phyloP scores from a whole-genome alignment of 2,329 filamentous ascomycete species.

The Penicillium corylophilum region DNA sequence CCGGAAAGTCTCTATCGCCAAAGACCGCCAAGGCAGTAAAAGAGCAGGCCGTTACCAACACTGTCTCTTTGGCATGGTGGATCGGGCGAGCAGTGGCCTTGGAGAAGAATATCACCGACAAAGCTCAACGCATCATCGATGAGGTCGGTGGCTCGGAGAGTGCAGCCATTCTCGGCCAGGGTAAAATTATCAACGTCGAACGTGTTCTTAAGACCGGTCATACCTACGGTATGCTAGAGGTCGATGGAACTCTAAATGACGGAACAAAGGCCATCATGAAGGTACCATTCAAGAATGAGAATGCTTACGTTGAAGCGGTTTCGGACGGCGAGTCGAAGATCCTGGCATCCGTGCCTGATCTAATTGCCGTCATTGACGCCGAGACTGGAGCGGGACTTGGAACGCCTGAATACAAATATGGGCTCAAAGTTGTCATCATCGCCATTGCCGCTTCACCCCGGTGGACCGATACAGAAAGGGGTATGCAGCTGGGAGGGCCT shows the following conservation, averaged over 20 bases:
- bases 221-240: neutral
- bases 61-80: neutral
- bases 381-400: neutral
- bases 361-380: neutral
- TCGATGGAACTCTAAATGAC: neutral
- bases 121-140: neutral
- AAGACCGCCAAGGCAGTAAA: neutral
- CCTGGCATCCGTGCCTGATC: neutral
- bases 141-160: neutral
- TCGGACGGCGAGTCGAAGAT: neutral
- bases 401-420: neutral
- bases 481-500: constrained; percentile 44
- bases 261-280: neutral
- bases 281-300: neutral
- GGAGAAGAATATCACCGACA: neutral
- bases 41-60: neutral
- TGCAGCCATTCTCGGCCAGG: neutral
- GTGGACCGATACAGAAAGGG: constrained; percentile 29
- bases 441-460: neutral
- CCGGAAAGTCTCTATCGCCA: neutral
- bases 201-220: neutral
- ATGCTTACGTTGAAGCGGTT: neutral
- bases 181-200: neutral
- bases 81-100: neutral
- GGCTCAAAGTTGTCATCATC: neutral